Base-by-base conservation (phyloP, 129 eudicot genomes). In the Dittrichia graveolens region DNA sequence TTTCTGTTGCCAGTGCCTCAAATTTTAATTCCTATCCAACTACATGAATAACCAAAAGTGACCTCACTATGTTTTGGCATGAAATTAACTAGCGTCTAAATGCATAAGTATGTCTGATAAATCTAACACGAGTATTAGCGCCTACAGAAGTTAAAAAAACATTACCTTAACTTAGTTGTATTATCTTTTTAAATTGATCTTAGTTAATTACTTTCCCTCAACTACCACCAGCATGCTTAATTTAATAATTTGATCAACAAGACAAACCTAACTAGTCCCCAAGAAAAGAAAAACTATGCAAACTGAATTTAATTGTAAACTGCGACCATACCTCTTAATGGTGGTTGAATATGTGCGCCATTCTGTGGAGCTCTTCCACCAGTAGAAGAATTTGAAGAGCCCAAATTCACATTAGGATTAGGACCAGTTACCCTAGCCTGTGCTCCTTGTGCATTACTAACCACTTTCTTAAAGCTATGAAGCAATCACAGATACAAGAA, bases 371-470 rank as follows among this genome's bases (percentile, higher is more conserved):
- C 77, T 71, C 66, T 55, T 3, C 76, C 73, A 79, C 66, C 11
- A 47, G 84, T 78, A 67, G 72, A 11, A 37, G 72, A 45, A 80
- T 67, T 59, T 46, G 73, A 57, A 59, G 82, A 63, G 62, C 82
- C 86, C 12, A 56, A 43, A 61, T 67, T 83, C 43, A 76, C 90
- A 82, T 45, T 57, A 12, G 79, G 79, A 31, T 69, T 55, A 1
- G 62, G 41, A 65, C 58, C 84, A 10, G 76, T 37, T 10, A 63
- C 89, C 78, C 87, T 58, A 47, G 65, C 40, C 68, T 79, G 96
- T 40, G 74, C 84, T 73, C 86, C 95, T 87, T 81, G 96, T n/a
- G 72, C 85, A 84, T 84, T 83, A 81, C 16, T 75, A 63, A 74
- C 83, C 66, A 77, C 52, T 84, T 87, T 93, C 86, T 83, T 93